Evolutionary conservation across 2,329 filamentous ascomycete species (phyloP), one percentile per base, ranked within the genome.

Genomic region (Aureobasidium sp.): DNA sequence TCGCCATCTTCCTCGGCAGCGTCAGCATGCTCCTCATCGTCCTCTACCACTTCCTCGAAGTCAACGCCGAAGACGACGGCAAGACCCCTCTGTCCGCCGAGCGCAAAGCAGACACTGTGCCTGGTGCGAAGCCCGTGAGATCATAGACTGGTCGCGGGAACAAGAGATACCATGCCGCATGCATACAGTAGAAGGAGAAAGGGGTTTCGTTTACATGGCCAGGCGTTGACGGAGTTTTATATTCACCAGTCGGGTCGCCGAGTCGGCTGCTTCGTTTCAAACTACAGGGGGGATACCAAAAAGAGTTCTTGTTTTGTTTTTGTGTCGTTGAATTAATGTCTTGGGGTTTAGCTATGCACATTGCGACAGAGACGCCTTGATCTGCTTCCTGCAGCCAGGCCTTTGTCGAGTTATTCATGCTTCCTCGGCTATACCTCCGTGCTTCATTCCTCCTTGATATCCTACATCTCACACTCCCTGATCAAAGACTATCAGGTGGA

Each of bases 41-140:
- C 34, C 78, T 96, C 31, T 97, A 99, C 78, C 91, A 97, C 76
- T 97, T 95, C 78, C 86, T 99, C 70, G 93, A 97, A 75, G 84
- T 96, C 79, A 97, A 99, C 73, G 85, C 90, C n/a, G 80, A 82
- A 67, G 82, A 87, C 63, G 76, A 79, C 62, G 67, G 62, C 34
- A 39, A 44, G 49, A 47, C 60, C 7, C 62, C 66, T 25, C 48
- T 72, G 29, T 69, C 69, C 59, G 65, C 64, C 39, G 67, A 71
- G 64, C 68, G 72, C 62, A 73, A 68, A 64, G 69, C 68, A 15
- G 72, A 74, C 61, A 66, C 70, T 25, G 59, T 73, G 42, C 72
- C 72, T 12, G 59, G 59, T 17, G 64, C 64, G 17, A 70, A 69
- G 63, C 66, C 59, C 15, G 48, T 61, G 3, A 61, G 49, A 29